Conservation (phyloP, 2,329 filamentous ascomycete species). For the Periconia macrospinosa region DNA sequence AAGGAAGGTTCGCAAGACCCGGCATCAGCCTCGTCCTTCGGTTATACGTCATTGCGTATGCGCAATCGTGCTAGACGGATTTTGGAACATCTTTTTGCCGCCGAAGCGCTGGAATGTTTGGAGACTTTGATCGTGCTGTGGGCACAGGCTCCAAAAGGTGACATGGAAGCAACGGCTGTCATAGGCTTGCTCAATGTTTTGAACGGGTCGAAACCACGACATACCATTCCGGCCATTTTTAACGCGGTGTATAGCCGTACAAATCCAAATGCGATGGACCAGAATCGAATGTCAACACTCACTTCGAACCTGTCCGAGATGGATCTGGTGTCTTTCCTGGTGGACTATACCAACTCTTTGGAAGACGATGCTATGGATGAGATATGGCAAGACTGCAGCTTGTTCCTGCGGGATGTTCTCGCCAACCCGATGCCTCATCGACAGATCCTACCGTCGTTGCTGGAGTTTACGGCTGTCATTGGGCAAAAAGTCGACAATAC, state of each 20-base stretch:
- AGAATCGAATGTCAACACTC: constrained; percentile 80
- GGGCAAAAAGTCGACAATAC: constrained; percentile 98
- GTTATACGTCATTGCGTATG: constrained; percentile 87
- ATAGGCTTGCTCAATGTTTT: constrained; percentile 88
- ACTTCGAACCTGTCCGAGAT: constrained; percentile 82
- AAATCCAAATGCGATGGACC: constrained; percentile 78
- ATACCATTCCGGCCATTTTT: constrained; percentile 91
- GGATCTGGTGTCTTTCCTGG: constrained; percentile 84
- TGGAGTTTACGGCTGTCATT: constrained; percentile 87
- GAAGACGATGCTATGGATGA: constrained; percentile 98
- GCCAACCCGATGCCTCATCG: constrained; percentile 93
- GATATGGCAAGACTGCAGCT: constrained; percentile 93
- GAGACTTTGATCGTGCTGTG: constrained; percentile 89
- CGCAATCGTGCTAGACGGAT: constrained; percentile 85
- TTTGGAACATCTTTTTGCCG: constrained; percentile 88
- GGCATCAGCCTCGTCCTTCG: constrained; percentile 77
- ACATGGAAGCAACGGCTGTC: constrained; percentile 64
- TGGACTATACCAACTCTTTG: constrained; percentile 84
- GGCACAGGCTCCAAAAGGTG: constrained; percentile 57
- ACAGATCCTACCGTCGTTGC: constrained; percentile 80
- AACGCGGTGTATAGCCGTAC: constrained; percentile 95
- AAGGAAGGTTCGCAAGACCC: constrained; percentile 63
- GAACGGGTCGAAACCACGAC: constrained; percentile 86
- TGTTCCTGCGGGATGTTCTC: constrained; percentile 85
- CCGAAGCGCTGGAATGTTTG: constrained; percentile 88